These are phyloP conservation scores for Metschnikowia bowlesiae DNA, from an alignment of 805 yeast species.

Conservation along the genomic window DNA sequence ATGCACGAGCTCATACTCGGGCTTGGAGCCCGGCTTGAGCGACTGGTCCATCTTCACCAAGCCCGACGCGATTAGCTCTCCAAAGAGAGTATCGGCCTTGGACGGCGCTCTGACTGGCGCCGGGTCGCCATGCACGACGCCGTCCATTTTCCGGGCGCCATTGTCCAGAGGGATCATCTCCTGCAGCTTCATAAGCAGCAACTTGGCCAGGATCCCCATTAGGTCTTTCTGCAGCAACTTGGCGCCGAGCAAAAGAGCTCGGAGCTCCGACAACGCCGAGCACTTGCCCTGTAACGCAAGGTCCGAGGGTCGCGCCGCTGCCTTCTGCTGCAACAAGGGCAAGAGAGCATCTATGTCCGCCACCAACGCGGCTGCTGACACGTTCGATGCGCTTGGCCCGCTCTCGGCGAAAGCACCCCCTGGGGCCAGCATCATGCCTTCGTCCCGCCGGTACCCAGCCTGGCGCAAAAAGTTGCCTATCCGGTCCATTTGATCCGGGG, in stretches of 20 bases:
- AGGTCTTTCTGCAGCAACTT: conserved; percentile 32
- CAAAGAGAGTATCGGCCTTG: conserved; percentile 29
- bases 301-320: conserved; percentile 31
- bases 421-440: background rate
- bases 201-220: conserved; percentile 33
- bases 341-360: conserved; percentile 36
- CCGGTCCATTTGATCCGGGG: conserved; percentile 59
- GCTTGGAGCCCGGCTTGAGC: conserved; percentile 35
- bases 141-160: conserved; percentile 1
- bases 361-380: conserved; percentile 17
- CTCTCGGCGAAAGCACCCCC: background rate
- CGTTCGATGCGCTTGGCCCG: conserved; percentile 1
- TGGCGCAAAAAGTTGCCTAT: conserved; percentile 65
- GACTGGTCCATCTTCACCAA: conserved; percentile 39
- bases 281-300: conserved; percentile 40
- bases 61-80: conserved; percentile 33
- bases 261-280: conserved; percentile 43
- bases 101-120: conserved; percentile 11
- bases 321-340: conserved; percentile 39
- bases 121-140: conserved; percentile 1
- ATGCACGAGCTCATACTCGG: conserved; percentile 27
- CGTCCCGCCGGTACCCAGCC: conserved; percentile 22
- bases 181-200: conserved; percentile 28
- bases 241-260: conserved; percentile 35
- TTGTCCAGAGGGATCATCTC: conserved; percentile 8